phyloP scores from a whole-genome alignment of 495 filamentous ascomycete genomes.

The Chlorociboria aeruginascens region DNA sequence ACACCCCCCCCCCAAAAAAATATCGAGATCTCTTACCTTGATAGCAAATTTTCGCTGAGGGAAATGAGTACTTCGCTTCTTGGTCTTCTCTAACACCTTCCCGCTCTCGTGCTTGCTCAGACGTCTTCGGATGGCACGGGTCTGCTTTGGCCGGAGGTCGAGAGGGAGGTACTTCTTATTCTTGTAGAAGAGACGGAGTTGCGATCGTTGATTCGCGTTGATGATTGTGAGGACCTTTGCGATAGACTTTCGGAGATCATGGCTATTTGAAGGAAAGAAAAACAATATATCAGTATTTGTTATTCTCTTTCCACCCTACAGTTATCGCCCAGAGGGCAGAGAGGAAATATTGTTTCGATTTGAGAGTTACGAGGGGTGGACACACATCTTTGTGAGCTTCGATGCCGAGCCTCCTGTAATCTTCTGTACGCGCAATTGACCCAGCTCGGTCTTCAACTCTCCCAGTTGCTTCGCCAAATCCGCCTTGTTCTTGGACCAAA shows the following conservation, averaged over 20 bases:
- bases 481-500: slow-evolving; percentile 99
- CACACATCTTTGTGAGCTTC: slow-evolving; percentile 96
- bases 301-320: not conserved
- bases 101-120: slow-evolving; percentile 82
- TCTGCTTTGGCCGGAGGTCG: slow-evolving; percentile 94
- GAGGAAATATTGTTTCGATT: slow-evolving; percentile 7
- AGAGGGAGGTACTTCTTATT: slow-evolving; percentile 97
- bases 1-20: not conserved
- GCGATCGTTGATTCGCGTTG: slow-evolving; percentile 95
- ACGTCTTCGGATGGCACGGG: slow-evolving; percentile 85
- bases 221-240: slow-evolving; percentile 97
- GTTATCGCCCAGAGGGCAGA: slow-evolving; percentile 2
- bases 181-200: slow-evolving; percentile 99
- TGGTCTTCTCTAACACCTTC: slow-evolving; percentile 72
- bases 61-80: slow-evolving; percentile 92
- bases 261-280: slow-evolving; percentile 57
- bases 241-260: slow-evolving; percentile 98
- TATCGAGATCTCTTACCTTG: slow-evolving; percentile 44
- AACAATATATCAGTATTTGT: not conserved
- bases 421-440: slow-evolving; percentile 91
- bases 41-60: slow-evolving; percentile 96
- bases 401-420: slow-evolving; percentile 81
- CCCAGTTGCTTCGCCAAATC: slow-evolving; percentile 88
- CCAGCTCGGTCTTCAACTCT: slow-evolving; percentile 89
- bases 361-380: slow-evolving; percentile 18